Evolutionary conservation across 2,329 filamentous ascomycete species (phyloP), one percentile per base, ranked within the genome.

Genomic region (Trichophyton mentagrophytes): DNA sequence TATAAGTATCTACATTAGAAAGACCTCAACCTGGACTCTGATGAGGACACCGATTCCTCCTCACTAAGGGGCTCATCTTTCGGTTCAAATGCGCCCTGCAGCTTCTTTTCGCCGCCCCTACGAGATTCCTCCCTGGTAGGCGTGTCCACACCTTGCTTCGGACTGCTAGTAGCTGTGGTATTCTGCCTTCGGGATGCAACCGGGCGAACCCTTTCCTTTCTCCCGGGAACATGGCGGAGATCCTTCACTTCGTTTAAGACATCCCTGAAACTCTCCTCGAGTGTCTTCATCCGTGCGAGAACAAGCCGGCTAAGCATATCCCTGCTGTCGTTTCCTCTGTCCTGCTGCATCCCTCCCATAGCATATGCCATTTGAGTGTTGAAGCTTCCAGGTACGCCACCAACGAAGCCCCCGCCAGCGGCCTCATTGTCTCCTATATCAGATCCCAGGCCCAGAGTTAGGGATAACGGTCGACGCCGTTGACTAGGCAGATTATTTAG

Each of bases 221-320:
- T 38, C 13, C 56, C 61, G 27, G 72, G 64, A 71, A 73, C 73
- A 78, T 82, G 70, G 82, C 75, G 64, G 22, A 75, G 66, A 59
- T 84, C 83, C 64, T 88, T 84, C 71, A 95, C 86, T 72, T 93
- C 89, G 64, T 83, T 84, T 61, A 90, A 82, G n/a, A 95, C 86
- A 62, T 96, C 89, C 1, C 87, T 82, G 71, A 97, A 92, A 13
- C 90, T 87, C 73, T 95, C 90, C 71, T 97, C 91, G 1, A 97
- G 79, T 6, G 87, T 92, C 71, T 93, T 93, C 90, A 96, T 96
- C 38, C 90, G 80, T 7, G 90, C 89, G 53, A 96, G 78, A 73
- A 96, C 87, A 53, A 96, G 80, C 61, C 89, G 83, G 66, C 86
- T 82, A 69, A 87, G 85, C 81, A 91, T 87, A 46, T 88, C 82